Conservation (phyloP, 768 basidiomycete genomes). For the Boletus subcaerulescens region DNA sequence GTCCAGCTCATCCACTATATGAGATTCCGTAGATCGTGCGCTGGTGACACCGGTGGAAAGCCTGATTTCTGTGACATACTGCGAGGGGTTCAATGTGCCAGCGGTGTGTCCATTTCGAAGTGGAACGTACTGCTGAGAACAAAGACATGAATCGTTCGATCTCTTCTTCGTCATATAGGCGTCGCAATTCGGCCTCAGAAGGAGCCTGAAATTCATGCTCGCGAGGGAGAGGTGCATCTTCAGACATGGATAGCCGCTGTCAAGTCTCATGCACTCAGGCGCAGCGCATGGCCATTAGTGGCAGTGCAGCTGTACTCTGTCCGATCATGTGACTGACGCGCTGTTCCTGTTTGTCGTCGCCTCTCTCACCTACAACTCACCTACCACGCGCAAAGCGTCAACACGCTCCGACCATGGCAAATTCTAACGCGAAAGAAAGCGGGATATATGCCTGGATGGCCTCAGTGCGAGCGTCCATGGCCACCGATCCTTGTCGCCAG, state of each 20-base stretch:
- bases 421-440: constrained; percentile 11
- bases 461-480: constrained; percentile 64
- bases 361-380: background rate
- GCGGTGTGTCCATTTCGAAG: background rate
- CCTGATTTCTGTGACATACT: constrained; percentile 63
- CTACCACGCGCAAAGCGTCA: background rate
- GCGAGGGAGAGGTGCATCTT: background rate
- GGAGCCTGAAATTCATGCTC: constrained; percentile 29
- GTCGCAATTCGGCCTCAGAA: constrained; percentile 52
- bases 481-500: constrained; percentile 67
- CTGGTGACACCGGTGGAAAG: constrained; percentile 30
- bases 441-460: constrained; percentile 72
- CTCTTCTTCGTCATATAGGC: constrained; percentile 62
- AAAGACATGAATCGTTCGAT: constrained; percentile 55
- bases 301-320: background rate
- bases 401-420: constrained; percentile 8
- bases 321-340: constrained; percentile 29
- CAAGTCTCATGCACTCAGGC: no score
- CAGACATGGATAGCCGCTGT: constrained; percentile 7
- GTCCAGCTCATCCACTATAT: background rate
- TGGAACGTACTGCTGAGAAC: constrained; percentile 55
- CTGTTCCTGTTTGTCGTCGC: constrained; percentile 12
- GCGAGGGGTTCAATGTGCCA: background rate
- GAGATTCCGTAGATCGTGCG: constrained; percentile 16
- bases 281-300: background rate